Evolutionary conservation across 306 rosid species (phyloP).

Genomic region (Sphenostylis stenocarpa): DNA sequence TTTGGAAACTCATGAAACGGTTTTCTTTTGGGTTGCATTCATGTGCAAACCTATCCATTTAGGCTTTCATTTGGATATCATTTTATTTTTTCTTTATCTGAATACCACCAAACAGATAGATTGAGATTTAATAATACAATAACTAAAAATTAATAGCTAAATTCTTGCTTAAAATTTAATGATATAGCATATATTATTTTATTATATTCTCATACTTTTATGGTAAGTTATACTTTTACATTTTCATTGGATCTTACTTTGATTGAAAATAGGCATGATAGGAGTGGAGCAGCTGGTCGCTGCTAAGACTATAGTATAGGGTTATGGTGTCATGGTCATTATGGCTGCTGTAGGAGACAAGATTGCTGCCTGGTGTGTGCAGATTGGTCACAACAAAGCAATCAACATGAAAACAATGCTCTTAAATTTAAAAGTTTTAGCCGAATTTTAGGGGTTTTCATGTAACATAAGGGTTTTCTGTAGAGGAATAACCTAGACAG

Average conservation of each 20-base stretch:
- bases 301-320: too few species aligned
- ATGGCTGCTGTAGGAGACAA: not conserved
- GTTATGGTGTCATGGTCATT: too few species aligned
- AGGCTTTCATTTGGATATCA: not conserved
- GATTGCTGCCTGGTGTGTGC: not conserved
- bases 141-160: not conserved
- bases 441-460: not conserved
- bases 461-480: not conserved
- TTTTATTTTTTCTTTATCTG: not conserved
- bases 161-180: not conserved
- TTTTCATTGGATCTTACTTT: not conserved
- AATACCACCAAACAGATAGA: not conserved
- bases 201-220: not conserved
- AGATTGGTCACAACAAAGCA: not conserved
- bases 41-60: not conserved
- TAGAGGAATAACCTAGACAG: not conserved
- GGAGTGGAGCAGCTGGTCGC: too few species aligned
- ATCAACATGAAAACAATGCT: not conserved
- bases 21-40: not conserved
- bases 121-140: not conserved
- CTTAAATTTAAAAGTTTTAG: not conserved
- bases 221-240: not conserved
- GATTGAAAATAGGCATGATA: not conserved
- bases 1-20: not conserved
- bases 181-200: not conserved